phyloP scores from a whole-genome alignment of 2,329 filamentous ascomycete species.

The Cladorrhinum sp. region DNA sequence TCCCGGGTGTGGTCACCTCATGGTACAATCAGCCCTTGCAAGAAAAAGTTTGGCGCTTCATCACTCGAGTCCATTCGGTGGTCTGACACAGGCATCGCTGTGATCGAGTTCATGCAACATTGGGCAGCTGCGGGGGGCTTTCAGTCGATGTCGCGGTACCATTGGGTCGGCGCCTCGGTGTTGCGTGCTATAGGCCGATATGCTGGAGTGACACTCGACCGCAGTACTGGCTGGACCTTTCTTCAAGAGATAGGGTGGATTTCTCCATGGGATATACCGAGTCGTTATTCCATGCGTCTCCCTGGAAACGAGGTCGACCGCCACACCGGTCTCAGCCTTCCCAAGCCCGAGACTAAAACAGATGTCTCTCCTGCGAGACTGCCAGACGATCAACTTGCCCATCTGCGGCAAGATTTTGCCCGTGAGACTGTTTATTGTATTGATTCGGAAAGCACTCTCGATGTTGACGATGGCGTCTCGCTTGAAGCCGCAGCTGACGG shows the following conservation, averaged over 20 bases:
- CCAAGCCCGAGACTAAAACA: conserved; percentile 31
- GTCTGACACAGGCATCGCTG: conserved; percentile 48
- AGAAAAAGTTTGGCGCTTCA: conserved; percentile 15
- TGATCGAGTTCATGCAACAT: conserved; percentile 67
- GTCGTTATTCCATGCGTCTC: conserved; percentile 58
- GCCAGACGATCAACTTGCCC: conserved; percentile 44
- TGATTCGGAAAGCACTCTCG: conserved; percentile 61
- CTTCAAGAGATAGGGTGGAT: conserved; percentile 73
- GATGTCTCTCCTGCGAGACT: conserved; percentile 23
- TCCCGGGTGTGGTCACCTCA: conserved; percentile 47
- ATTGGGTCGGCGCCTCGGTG: conserved; percentile 62
- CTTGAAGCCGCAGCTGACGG: conserved; percentile 55
- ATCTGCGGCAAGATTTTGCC: conserved; percentile 57
- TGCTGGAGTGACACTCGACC: conserved; percentile 43
- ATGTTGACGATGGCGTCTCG: conserved; percentile 79
- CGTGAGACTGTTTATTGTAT: conserved; percentile 68
- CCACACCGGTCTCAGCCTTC: conserved; percentile 40
- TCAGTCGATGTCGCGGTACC: conserved; percentile 47
- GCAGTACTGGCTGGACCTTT: conserved; percentile 58
- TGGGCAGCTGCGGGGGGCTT: conserved; percentile 62
- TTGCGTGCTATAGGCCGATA: conserved; percentile 63
- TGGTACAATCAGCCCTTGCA: conserved; percentile 46
- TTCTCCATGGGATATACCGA: conserved; percentile 66
- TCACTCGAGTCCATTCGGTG: conserved; percentile 37
- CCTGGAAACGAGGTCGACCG: conserved; percentile 46